Conservation (phyloP, 495 filamentous ascomycete genomes). For the Aspergillus haitiensis region DNA sequence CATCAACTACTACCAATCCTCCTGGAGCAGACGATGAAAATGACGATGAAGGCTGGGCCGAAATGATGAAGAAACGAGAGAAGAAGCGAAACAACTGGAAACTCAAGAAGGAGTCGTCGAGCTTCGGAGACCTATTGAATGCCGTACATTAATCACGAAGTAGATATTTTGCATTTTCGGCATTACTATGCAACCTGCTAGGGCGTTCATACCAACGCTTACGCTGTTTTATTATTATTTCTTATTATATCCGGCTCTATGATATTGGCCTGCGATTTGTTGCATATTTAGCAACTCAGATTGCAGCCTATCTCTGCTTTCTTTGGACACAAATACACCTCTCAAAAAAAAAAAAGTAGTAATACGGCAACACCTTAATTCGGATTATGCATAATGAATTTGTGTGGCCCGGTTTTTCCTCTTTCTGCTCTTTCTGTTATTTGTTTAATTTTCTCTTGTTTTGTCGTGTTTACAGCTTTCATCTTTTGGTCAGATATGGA, state of each 20-base stretch:
- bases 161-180: slow-evolving; percentile 21
- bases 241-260: neutral
- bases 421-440: neutral
- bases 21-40: slow-evolving; percentile 60
- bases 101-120: slow-evolving; percentile 56
- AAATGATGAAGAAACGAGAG: slow-evolving; percentile 82
- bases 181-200: slow-evolving; percentile 8
- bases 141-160: slow-evolving; percentile 38
- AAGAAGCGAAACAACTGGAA: slow-evolving; percentile 76
- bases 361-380: slow-evolving; percentile 4
- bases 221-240: slow-evolving; percentile 11
- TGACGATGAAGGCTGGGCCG: slow-evolving; percentile 82
- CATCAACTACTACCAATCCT: slow-evolving; percentile 27
- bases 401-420: slow-evolving; percentile 13
- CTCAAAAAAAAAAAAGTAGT: neutral
- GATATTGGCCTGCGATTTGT: slow-evolving; percentile 4
- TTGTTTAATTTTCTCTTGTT: slow-evolving; percentile 4
- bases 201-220: slow-evolving; percentile 8
- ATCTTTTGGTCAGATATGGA: slow-evolving; percentile 23
- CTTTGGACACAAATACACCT: slow-evolving; percentile 10
- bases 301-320: neutral
- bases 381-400: slow-evolving; percentile 18
- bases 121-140: slow-evolving; percentile 45
- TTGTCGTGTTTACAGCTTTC: slow-evolving; percentile 4
- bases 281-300: slow-evolving; percentile 3